These are phyloP conservation scores for Fraxinus excelsior DNA, from an alignment of 257 asterid species.

Conservation along the genomic window DNA sequence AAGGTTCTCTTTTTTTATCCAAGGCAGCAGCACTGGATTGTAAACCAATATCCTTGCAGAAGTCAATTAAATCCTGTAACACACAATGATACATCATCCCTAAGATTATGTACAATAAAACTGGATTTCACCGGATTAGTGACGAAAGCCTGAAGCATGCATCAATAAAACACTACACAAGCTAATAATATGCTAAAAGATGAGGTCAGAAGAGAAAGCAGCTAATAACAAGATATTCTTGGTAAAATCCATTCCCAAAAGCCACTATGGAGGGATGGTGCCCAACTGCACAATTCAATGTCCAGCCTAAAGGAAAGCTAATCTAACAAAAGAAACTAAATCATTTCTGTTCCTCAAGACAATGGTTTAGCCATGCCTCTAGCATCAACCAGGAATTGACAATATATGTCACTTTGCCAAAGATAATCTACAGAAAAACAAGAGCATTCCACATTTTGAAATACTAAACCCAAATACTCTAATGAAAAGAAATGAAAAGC, in stretches of 20 bases:
- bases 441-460: neutral
- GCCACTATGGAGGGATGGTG: neutral
- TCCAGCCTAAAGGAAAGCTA: neutral
- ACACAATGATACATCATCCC: slow-evolving; percentile 2
- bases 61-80: slow-evolving; percentile 88
- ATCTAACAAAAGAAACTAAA: neutral
- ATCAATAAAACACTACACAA: too few species aligned
- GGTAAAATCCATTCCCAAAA: neutral
- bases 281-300: neutral
- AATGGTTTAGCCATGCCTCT: neutral
- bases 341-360: neutral
- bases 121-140: too few species aligned
- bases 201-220: neutral
- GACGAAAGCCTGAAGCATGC: too few species aligned
- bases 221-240: neutral
- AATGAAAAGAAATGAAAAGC: neutral
- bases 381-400: slow-evolving; percentile 2
- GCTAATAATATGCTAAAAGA: too few species aligned
- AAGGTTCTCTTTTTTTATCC: too few species aligned
- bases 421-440: neutral
- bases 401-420: neutral
- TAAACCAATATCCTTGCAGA: slow-evolving; percentile 94
- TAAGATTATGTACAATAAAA: neutral
- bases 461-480: neutral
- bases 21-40: slow-evolving; percentile 99